A percentile compares a stretch with the other conserved stretches of the same genome.
phyloP scores from a whole-genome alignment of 371 early-diverging fungal genomes.

The Haplosporangium sp. region DNA sequence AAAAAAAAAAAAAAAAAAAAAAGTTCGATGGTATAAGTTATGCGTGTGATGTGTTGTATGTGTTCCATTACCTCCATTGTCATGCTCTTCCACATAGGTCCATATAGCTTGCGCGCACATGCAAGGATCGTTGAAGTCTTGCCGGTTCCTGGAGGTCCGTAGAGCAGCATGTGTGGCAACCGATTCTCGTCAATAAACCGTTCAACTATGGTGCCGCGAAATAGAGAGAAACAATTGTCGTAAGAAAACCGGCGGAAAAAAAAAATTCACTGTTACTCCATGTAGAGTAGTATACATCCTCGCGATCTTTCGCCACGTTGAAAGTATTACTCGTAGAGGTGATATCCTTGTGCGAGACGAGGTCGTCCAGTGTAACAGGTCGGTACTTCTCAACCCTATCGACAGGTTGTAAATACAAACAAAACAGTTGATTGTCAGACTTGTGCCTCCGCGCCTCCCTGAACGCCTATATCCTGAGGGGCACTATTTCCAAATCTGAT shows the following conservation, averaged over 20 bases:
- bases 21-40: neutral
- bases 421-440: neutral
- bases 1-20: neutral
- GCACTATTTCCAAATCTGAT: neutral
- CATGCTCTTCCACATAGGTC: slow-evolving; percentile 82
- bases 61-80: slow-evolving; percentile 79
- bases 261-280: neutral
- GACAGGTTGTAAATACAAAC: neutral
- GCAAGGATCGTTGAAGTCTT: slow-evolving; percentile 98
- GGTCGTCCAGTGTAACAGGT: slow-evolving; percentile 83
- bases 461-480: too few relatives aligned
- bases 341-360: slow-evolving; percentile 93
- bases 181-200: slow-evolving; percentile 88
- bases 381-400: slow-evolving; percentile 97
- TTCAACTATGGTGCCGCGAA: slow-evolving; percentile 64
- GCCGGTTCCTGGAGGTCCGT: slow-evolving; percentile 99
- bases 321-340: slow-evolving; percentile 78
- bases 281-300: neutral
- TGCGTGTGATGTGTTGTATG: too few relatives aligned
- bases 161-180: slow-evolving; percentile 98
- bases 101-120: slow-evolving; percentile 89
- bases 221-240: neutral
- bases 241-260: neutral
- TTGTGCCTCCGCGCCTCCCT: neutral
- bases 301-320: neutral